Conservation (phyloP, 2,329 filamentous ascomycete genomes). For the Orbilia quercus region DNA sequence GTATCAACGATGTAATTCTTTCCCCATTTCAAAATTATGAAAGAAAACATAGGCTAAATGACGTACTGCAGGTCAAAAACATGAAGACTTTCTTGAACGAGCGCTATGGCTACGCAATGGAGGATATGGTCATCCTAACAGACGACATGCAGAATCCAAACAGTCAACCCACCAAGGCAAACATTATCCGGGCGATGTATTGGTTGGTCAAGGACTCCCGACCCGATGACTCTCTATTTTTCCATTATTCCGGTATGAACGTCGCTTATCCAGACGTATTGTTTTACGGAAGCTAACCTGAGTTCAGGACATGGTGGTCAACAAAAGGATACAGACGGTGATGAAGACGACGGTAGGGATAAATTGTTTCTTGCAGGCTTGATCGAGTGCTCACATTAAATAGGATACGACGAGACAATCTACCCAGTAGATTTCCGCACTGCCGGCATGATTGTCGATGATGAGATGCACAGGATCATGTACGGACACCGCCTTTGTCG, state of each 20-base stretch:
- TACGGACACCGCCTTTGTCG: slow-evolving; percentile 17
- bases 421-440: slow-evolving; percentile 79
- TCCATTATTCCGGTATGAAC: slow-evolving; percentile 76
- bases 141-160: slow-evolving; percentile 78
- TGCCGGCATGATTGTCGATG: slow-evolving; percentile 79
- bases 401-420: slow-evolving; percentile 77
- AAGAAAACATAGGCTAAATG: not conserved
- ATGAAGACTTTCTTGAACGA: slow-evolving; percentile 77
- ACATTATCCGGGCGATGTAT: slow-evolving; percentile 79
- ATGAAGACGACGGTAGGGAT: slow-evolving; percentile 75
- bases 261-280: not conserved
- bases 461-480: slow-evolving; percentile 81
- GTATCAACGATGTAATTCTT: slow-evolving; percentile 76
- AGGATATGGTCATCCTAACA: slow-evolving; percentile 83
- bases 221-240: slow-evolving; percentile 80
- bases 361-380: not conserved
- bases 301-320: slow-evolving; percentile 77
- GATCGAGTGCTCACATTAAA: not conserved
- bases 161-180: slow-evolving; percentile 78
- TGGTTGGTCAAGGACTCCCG: slow-evolving; percentile 78
- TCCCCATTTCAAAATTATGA: not conserved
- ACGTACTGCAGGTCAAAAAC: slow-evolving; percentile 69
- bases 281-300: slow-evolving; percentile 23
- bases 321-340: slow-evolving; percentile 77
- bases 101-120: slow-evolving; percentile 76